These are phyloP conservation scores for Populus nigra DNA, from an alignment of 345 rosid species.

Conservation along the genomic window DNA sequence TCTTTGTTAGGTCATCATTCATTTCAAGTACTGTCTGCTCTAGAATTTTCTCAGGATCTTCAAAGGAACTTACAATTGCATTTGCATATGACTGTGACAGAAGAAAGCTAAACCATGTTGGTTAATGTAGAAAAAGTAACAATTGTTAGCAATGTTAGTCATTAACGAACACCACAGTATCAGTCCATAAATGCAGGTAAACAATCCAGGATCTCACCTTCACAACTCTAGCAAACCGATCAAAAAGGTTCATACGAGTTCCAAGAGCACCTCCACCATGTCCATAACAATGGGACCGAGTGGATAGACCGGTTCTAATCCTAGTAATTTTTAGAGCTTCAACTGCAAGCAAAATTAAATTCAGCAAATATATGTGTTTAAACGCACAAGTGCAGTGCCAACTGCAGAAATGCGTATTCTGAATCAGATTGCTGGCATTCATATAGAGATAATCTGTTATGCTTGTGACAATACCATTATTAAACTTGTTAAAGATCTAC, in stretches of 20 bases:
- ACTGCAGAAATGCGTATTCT: not conserved
- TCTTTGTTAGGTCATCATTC: slow-evolving; percentile 76
- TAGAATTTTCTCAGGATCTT: slow-evolving; percentile 79
- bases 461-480: not conserved
- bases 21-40: slow-evolving; percentile 79
- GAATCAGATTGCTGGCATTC: not conserved
- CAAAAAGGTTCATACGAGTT: slow-evolving; percentile 62
- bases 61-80: slow-evolving; percentile 60
- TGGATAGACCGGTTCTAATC: slow-evolving; percentile 7
- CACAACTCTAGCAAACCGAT: slow-evolving; percentile 67
- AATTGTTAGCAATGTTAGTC: not conserved
- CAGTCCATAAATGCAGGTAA: slow-evolving; percentile 1
- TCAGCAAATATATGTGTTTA: not conserved
- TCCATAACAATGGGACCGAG: slow-evolving; percentile 31
- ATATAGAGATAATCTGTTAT: not conserved
- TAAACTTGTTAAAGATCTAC: not conserved
- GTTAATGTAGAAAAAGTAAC: not conserved
- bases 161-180: not conserved
- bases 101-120: slow-evolving; percentile 8
- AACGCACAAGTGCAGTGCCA: not conserved
- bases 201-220: slow-evolving; percentile 42
- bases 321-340: slow-evolving; percentile 17
- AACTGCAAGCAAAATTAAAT: slow-evolving; percentile 17
- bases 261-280: slow-evolving; percentile 55
- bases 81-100: slow-evolving; percentile 74